A percentile compares a stretch with the other conserved stretches of the same genome.
Conservation (phyloP, 208 protist species). For the Acanthamoeba triangularis region DNA sequence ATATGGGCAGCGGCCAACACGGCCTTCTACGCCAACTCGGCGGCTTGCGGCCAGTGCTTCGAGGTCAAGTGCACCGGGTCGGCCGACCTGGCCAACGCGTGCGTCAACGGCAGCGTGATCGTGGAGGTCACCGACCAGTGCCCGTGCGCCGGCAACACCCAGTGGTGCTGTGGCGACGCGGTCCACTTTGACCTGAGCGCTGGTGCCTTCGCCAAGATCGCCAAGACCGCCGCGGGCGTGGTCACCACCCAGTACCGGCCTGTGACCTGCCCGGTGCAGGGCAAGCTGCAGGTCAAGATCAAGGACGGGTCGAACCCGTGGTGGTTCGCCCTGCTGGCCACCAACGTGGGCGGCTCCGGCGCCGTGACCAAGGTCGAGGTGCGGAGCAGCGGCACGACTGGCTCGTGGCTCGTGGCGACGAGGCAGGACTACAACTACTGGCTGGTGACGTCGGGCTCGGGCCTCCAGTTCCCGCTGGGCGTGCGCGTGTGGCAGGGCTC, state of each 20-base stretch:
- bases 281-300: conserved; percentile 14
- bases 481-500: conserved; percentile 43
- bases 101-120: conserved; percentile 17
- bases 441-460: conserved; percentile 25
- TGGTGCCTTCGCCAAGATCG: conserved; percentile 45
- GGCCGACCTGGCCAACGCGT: conserved; percentile 10
- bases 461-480: conserved; percentile 10
- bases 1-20: background rate
- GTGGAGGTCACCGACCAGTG: conserved; percentile 66
- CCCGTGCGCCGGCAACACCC: conserved; percentile 25
- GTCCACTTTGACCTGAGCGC: conserved; percentile 68
- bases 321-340: conserved; percentile 64
- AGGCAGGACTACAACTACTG: conserved; percentile 72
- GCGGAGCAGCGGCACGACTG: background rate
- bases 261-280: conserved; percentile 31
- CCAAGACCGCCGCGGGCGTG: conserved; percentile 19
- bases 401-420: background rate
- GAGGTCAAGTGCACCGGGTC: conserved; percentile 54
- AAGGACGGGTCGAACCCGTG: conserved; percentile 52
- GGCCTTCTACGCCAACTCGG: conserved; percentile 32
- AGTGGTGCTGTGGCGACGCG: conserved; percentile 59
- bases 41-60: conserved; percentile 39
- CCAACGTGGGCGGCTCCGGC: conserved; percentile 50
- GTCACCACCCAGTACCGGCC: conserved; percentile 53
- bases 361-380: conserved; percentile 41